Evolutionary conservation across 176 grass and related monocot species (phyloP).

Genomic region (Tillandsia leiboldiana): DNA sequence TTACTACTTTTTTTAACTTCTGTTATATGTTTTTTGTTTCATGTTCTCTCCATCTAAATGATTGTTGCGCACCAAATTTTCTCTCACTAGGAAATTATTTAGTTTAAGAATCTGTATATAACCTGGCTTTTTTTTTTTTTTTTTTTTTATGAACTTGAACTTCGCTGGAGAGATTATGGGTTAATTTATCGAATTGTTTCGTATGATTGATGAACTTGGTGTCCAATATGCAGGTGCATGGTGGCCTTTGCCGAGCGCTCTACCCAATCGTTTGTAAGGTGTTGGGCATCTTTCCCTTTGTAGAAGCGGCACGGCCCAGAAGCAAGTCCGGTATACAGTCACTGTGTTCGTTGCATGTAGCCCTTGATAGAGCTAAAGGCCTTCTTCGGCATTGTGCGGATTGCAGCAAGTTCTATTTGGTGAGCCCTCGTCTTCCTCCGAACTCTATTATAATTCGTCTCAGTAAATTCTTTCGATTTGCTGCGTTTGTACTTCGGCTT

Average conservation of each 20-base stretch:
- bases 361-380: slow-evolving; percentile 79
- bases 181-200: background rate
- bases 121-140: background rate
- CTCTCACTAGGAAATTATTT: background rate
- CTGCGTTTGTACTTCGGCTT: too few relatives aligned
- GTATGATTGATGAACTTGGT: slow-evolving; percentile 10
- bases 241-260: slow-evolving; percentile 60
- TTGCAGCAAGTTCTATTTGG: slow-evolving; percentile 87
- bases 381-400: slow-evolving; percentile 91
- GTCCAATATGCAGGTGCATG: slow-evolving; percentile 52
- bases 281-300: slow-evolving; percentile 67
- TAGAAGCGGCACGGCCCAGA: slow-evolving; percentile 93
- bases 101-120: background rate
- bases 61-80: background rate
- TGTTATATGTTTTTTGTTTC: too few relatives aligned
- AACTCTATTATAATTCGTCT: background rate
- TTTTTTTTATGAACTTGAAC: background rate
- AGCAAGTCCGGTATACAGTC: slow-evolving; percentile 94
- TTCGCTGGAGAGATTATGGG: background rate
- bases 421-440: slow-evolving; percentile 24
- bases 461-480: too few relatives aligned
- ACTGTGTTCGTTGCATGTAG: slow-evolving; percentile 75
- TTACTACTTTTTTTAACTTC: too few relatives aligned
- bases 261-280: slow-evolving; percentile 64
- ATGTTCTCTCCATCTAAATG: too few relatives aligned